Evolutionary conservation across 495 filamentous ascomycete genomes (phyloP).

Genomic region (Podospora comata): DNA sequence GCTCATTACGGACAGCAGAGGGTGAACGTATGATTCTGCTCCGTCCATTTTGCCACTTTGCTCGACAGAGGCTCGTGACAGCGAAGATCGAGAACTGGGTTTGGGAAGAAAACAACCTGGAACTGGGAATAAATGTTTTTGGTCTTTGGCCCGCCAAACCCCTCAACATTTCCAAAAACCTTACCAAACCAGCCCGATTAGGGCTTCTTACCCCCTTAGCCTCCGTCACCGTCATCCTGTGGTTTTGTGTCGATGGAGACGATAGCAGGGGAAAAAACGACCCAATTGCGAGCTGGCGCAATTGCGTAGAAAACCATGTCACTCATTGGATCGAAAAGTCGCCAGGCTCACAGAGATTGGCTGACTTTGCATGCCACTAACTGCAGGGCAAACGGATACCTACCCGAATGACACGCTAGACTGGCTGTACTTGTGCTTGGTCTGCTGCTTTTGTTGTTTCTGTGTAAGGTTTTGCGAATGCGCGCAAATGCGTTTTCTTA

Average conservation of each 20-base stretch:
- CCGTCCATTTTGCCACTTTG: neutral
- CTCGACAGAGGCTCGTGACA: neutral
- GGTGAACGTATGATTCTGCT: neutral
- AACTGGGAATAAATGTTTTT: neutral
- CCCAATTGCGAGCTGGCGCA: slow-evolving; percentile 26
- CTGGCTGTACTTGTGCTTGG: too few species aligned
- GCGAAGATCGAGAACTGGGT: neutral
- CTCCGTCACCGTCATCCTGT: neutral
- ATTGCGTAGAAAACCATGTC: slow-evolving; percentile 18
- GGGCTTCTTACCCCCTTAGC: neutral
- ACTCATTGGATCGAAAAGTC: slow-evolving; percentile 15
- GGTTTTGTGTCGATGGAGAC: neutral
- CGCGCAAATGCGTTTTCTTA: slow-evolving; percentile 5
- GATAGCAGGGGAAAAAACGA: neutral
- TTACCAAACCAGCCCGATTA: neutral
- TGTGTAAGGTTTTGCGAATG: slow-evolving; percentile 6
- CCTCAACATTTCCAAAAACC: neutral
- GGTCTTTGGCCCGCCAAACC: neutral
- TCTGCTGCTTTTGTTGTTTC: neutral
- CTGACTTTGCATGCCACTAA: slow-evolving; percentile 1
- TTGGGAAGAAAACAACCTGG: too few species aligned
- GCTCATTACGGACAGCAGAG: neutral
- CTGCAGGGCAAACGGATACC: slow-evolving; percentile 3
- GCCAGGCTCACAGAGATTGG: neutral
- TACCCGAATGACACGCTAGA: neutral